Evolutionary conservation across 2,329 filamentous ascomycete genomes (phyloP).

Genomic region (Alternaria infectoria): DNA sequence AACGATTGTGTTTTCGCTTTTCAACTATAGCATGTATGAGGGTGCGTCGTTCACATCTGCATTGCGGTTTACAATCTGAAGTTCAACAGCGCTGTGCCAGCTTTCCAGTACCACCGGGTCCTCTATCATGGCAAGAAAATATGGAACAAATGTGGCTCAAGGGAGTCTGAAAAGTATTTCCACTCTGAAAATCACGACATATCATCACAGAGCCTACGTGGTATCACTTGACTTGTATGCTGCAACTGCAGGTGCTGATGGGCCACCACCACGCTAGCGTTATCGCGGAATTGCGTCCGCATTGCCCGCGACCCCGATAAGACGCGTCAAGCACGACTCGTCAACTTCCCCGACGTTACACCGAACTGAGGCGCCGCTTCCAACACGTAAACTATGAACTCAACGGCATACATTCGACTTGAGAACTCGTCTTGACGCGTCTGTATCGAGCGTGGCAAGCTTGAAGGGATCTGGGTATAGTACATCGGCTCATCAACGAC

Average conservation of each 20-base stretch:
- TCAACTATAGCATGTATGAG: too few species aligned
- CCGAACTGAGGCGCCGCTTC: neutral
- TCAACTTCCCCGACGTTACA: neutral
- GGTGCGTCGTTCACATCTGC: too few species aligned
- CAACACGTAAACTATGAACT: neutral
- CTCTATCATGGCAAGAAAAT: too few species aligned
- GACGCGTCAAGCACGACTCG: neutral
- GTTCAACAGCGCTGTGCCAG: too few species aligned
- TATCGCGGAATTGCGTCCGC: neutral
- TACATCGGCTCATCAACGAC: neutral
- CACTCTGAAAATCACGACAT: neutral
- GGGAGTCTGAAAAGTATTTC: too few species aligned
- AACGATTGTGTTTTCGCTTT: too few species aligned
- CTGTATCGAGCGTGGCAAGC: neutral
- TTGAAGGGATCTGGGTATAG: neutral
- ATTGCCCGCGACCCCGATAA: neutral
- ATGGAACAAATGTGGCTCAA: too few species aligned
- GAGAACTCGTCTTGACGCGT: neutral
- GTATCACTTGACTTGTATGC: neutral
- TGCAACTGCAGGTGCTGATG: neutral
- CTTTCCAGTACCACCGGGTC: too few species aligned
- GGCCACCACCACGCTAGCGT: neutral
- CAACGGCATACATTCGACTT: neutral
- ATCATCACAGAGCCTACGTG: rapidly evolving
- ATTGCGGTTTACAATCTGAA: too few species aligned